Evolutionary conservation across 257 asterid species (phyloP).

Genomic region (Rhazya stricta): DNA sequence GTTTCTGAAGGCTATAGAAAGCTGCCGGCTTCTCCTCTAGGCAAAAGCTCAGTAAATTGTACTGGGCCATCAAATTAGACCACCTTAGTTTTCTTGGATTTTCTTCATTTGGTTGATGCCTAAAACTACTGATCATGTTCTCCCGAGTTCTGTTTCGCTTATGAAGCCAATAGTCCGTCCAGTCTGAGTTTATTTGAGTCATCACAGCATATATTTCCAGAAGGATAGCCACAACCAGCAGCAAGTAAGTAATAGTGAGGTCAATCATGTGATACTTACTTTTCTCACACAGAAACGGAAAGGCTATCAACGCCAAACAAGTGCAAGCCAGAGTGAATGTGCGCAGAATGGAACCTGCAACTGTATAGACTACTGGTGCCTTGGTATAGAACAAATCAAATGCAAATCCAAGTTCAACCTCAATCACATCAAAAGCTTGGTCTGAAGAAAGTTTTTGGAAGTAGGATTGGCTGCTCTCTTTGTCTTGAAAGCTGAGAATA

Average conservation of each 20-base stretch:
- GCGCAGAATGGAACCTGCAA: slow-evolving; percentile 25
- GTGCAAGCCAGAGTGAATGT: slow-evolving; percentile 25
- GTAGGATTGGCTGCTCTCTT: slow-evolving; percentile 36
- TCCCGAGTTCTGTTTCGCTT: neutral
- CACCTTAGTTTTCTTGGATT: too few species aligned
- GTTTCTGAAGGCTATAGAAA: slow-evolving; percentile 11
- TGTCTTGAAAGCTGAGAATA: slow-evolving; percentile 52
- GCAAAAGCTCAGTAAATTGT: slow-evolving; percentile 31
- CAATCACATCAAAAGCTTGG: slow-evolving; percentile 41
- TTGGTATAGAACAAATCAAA: slow-evolving; percentile 47
- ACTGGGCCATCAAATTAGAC: slow-evolving; percentile 46
- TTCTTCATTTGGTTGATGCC: slow-evolving; percentile 6
- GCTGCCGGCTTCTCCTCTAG: slow-evolving; percentile 23
- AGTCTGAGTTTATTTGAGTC: slow-evolving; percentile 28
- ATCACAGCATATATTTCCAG: slow-evolving; percentile 29
- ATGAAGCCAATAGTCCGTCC: slow-evolving; percentile 33
- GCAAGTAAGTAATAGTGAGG: slow-evolving; percentile 31
- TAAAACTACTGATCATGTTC: slow-evolving; percentile 5
- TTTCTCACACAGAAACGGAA: slow-evolving; percentile 20
- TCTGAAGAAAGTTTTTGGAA: slow-evolving; percentile 6
- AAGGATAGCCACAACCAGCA: slow-evolving; percentile 32
- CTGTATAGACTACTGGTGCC: slow-evolving; percentile 30
- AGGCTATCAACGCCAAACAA: slow-evolving; percentile 13
- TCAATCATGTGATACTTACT: slow-evolving; percentile 21
- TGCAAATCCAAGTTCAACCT: slow-evolving; percentile 46